phyloP scores from a whole-genome alignment of 257 asterid genomes.

The Petrea volubilis region DNA sequence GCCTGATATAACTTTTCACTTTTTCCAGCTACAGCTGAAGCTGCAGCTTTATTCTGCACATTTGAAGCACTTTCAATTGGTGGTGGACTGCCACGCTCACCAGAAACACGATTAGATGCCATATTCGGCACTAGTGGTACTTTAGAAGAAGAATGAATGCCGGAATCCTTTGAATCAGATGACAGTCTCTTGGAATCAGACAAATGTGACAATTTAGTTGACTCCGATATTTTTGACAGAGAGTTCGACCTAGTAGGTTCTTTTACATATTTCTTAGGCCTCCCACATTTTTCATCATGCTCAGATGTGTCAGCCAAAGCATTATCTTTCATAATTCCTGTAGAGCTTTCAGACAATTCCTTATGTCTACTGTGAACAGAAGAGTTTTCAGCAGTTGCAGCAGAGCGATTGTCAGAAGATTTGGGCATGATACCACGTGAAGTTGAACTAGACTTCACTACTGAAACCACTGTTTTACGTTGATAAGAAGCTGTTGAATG shows the following conservation, averaged over 20 bases:
- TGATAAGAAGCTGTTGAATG: conserved; percentile 44
- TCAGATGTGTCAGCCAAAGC: conserved; percentile 41
- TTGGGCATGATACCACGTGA: conserved; percentile 42
- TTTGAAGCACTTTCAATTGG: conserved; percentile 46
- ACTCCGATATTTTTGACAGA: conserved; percentile 45
- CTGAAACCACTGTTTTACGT: conserved; percentile 45
- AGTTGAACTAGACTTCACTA: conserved; percentile 49
- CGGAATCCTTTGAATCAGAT: conserved; percentile 57
- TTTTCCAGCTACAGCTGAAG: conserved; percentile 49
- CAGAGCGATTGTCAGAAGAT: conserved; percentile 38
- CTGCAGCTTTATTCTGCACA: conserved; percentile 48
- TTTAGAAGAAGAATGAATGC: conserved; percentile 46
- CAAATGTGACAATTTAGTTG: conserved; percentile 49
- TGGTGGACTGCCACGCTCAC: conserved; percentile 49
- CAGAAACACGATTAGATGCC: conserved; percentile 40
- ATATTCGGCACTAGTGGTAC: conserved; percentile 34
- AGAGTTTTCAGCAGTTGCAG: conserved; percentile 40
- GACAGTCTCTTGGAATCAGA: conserved; percentile 52
- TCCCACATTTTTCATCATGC: conserved; percentile 61
- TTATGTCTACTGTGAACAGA: conserved; percentile 40
- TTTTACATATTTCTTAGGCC: conserved; percentile 56
- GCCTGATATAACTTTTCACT: conserved; percentile 64
- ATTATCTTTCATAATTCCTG: conserved; percentile 42
- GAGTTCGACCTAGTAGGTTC: conserved; percentile 57
- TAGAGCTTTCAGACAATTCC: conserved; percentile 50